phyloP scores from a whole-genome alignment of 495 filamentous ascomycete genomes.

The Penicillium taxi region DNA sequence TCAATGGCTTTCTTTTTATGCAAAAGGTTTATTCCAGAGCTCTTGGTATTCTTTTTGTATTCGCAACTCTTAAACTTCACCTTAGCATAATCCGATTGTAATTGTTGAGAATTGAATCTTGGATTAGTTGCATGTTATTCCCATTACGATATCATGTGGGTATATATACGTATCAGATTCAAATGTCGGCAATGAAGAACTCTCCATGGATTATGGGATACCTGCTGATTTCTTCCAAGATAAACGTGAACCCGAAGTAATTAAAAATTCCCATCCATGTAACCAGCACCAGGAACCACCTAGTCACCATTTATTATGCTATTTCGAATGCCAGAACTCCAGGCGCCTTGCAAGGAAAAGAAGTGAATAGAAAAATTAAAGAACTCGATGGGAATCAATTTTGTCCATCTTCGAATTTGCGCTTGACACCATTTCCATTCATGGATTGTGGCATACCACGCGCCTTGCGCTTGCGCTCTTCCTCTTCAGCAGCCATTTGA shows the following conservation, averaged over 20 bases:
- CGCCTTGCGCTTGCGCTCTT: conserved; percentile 19
- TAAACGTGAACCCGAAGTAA: not conserved
- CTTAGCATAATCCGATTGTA: too few species aligned
- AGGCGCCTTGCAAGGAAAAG: conserved; percentile 16
- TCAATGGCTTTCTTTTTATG: too few species aligned
- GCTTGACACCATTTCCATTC: conserved; percentile 38
- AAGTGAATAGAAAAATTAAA: conserved; percentile 6
- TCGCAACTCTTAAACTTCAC: too few species aligned
- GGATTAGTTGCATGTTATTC: too few species aligned
- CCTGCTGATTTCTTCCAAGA: not conserved
- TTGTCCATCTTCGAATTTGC: conserved; percentile 42
- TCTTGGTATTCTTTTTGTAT: too few species aligned
- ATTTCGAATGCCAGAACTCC: conserved; percentile 7
- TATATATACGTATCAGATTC: too few species aligned
- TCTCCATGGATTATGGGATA: not conserved
- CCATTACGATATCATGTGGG: too few species aligned
- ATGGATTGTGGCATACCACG: conserved; percentile 15
- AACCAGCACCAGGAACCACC: too few species aligned
- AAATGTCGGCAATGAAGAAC: not conserved
- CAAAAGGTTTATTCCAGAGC: too few species aligned
- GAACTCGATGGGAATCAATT: conserved; percentile 3
- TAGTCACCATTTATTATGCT: not conserved
- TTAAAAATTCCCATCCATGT: too few species aligned
- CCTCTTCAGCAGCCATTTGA: conserved; percentile 16
- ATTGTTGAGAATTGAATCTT: too few species aligned